Conservation (phyloP, 371 early-diverging fungal species). For the Mycotypha africana region DNA sequence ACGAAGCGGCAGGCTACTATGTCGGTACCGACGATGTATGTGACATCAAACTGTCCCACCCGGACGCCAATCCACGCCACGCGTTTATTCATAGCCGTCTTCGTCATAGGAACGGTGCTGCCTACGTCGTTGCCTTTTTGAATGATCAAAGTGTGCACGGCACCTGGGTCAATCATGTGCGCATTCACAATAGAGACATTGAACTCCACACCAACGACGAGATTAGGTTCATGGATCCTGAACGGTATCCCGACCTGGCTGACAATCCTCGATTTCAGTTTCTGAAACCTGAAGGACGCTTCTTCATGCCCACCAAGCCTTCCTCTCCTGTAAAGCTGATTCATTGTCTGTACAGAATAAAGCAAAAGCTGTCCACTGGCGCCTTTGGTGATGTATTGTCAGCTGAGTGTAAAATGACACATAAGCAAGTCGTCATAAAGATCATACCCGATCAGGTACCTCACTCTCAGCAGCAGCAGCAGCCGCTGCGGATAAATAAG, state of each 20-base stretch:
- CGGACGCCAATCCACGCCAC: too few relatives aligned
- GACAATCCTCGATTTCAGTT: slow-evolving; percentile 7
- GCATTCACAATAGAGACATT: neutral
- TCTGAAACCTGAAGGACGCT: slow-evolving; percentile 7
- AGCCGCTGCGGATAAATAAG: neutral
- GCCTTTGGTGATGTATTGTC: slow-evolving; percentile 5
- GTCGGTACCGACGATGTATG: too few relatives aligned
- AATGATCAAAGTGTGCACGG: neutral
- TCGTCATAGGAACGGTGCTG: too few relatives aligned
- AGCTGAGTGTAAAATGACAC: slow-evolving; percentile 7
- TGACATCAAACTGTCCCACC: too few relatives aligned
- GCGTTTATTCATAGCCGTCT: too few relatives aligned
- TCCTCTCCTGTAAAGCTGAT: neutral
- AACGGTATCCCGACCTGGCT: neutral
- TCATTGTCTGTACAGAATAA: neutral
- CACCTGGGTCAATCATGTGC: neutral
- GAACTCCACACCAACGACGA: slow-evolving; percentile 2
- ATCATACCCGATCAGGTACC: neutral
- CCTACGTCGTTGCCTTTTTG: too few relatives aligned
- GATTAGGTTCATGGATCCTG: slow-evolving; percentile 10
- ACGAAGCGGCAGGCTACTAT: too few relatives aligned
- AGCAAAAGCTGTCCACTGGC: neutral
- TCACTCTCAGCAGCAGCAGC: too few relatives aligned
- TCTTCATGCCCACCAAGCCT: too few relatives aligned
- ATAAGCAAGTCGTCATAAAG: slow-evolving; percentile 9